Evolutionary conservation across 208 protist species (phyloP), one percentile per base, ranked within the genome.

Genomic region (Wallacemonas sp.): DNA sequence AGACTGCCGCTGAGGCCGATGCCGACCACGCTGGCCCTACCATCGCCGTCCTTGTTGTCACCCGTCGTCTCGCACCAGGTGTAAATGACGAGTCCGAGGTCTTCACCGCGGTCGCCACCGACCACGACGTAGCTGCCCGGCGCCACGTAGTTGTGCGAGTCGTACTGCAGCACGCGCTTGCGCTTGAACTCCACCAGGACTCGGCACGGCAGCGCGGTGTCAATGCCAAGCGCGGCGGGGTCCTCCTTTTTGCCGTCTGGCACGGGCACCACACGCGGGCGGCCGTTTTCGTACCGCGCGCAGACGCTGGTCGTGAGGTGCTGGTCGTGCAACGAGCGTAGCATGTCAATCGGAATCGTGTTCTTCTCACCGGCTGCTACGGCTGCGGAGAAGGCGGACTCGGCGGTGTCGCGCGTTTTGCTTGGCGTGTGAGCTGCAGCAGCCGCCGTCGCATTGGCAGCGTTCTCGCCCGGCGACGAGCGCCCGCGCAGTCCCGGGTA

Each of bases 311-410:
- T 85, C 17, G 81, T 96, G 23, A 90, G 41, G 63, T 93, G 80
- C 65, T 90, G 90, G 26, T 96, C 98, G 33, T 98, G 92, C 30
- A 99, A 96, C 36, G 90, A 88, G 9, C 78, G 87, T 14, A 97
- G 87, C 63, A 98, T 95, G 38, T 88, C 98, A 44, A 99, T 92
- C 61, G 97, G 96, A 29, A 98, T 95, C 41, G 98, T 68, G 46
- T 92, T 85, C 63, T 63, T 71, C 62, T 77, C 16, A 38, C 27
- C 29, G 3, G 30, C n/a, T 26, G 29, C 56, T 65, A 67, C 63
- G 54, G 39, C 38, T 14, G 43, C 67, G 56, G n/a, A n/a, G n/a
- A n/a, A n/a, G n/a, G n/a, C n/a, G n/a, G n/a, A n/a, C n/a, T 44
- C 43, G 61, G 27, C 83, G 29, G 62, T 29, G 26, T 72, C 36